phyloP scores from a whole-genome alignment of 31 red algal species.

The Odonthalia washingtoniensis region DNA sequence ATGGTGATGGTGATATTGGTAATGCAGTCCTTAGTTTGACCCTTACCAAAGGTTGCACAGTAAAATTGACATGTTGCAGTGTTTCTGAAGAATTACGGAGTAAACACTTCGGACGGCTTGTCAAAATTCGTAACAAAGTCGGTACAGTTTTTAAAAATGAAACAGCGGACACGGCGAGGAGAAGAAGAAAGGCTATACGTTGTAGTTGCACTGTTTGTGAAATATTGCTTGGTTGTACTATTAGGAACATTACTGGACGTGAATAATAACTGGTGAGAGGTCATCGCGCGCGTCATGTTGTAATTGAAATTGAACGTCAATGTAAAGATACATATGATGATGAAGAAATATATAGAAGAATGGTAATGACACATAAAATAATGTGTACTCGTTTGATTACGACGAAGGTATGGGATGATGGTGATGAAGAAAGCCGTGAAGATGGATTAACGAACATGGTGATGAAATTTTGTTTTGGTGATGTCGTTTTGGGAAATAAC shows the following conservation, averaged over 20 bases:
- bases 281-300: slow-evolving; percentile 78
- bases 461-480: slow-evolving; percentile 83
- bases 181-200: slow-evolving; percentile 41
- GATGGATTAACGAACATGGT: background rate
- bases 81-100: slow-evolving; percentile 88
- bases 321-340: background rate
- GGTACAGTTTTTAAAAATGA: slow-evolving; percentile 95
- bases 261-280: slow-evolving; percentile 75
- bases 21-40: slow-evolving; percentile 82
- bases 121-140: slow-evolving; percentile 87
- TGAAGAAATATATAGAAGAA: background rate
- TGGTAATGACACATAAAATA: background rate
- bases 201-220: slow-evolving; percentile 63
- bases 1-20: slow-evolving; percentile 94
- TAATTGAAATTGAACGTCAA: slow-evolving; percentile 73
- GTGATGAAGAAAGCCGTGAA: background rate
- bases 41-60: slow-evolving; percentile 90
- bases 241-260: slow-evolving; percentile 86
- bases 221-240: slow-evolving; percentile 76
- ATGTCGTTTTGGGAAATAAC: slow-evolving; percentile 82
- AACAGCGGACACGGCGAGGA: slow-evolving; percentile 77
- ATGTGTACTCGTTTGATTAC: background rate
- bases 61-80: slow-evolving; percentile 92
- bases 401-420: too few species aligned
- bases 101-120: slow-evolving; percentile 75